A percentile compares a stretch with the other conserved stretches of the same genome.
These are phyloP conservation scores for Alternaria consortialis DNA, from an alignment of 2,329 filamentous ascomycete species.

Conservation along the genomic window DNA sequence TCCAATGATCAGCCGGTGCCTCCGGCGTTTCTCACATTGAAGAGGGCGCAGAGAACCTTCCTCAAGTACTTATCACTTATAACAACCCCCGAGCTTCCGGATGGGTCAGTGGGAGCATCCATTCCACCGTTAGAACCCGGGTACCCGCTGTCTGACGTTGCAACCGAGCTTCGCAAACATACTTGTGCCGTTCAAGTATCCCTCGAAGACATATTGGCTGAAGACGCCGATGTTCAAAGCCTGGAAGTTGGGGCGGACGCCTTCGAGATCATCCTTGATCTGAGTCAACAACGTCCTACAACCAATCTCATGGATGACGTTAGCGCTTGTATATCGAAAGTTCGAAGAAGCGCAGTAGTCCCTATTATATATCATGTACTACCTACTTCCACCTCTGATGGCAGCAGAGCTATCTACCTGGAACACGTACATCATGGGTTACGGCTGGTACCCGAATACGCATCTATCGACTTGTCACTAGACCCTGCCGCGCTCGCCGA, in stretches of 20 bases:
- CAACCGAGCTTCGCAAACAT: slow-evolving; percentile 67
- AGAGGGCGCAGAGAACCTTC: slow-evolving; percentile 74
- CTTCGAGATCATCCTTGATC: slow-evolving; percentile 68
- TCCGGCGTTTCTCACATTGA: slow-evolving; percentile 71
- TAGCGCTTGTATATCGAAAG: slow-evolving; percentile 66
- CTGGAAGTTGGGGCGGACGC: slow-evolving; percentile 73
- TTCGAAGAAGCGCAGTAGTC: slow-evolving; percentile 68
- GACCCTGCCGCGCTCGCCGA: slow-evolving; percentile 61
- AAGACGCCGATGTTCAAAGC: slow-evolving; percentile 68
- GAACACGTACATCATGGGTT: slow-evolving; percentile 68
- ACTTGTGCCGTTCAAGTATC: slow-evolving; percentile 73
- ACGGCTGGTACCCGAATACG: slow-evolving; percentile 68
- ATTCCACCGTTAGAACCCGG: slow-evolving; percentile 69
- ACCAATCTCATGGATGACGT: slow-evolving; percentile 54
- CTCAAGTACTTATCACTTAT: slow-evolving; percentile 72
- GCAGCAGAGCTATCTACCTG: slow-evolving; percentile 57
- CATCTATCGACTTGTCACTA: slow-evolving; percentile 67
- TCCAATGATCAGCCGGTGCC: slow-evolving; percentile 44
- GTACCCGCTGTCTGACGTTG: slow-evolving; percentile 70
- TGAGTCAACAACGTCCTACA: slow-evolving; percentile 22
- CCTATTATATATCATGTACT: slow-evolving; percentile 55
- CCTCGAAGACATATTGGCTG: slow-evolving; percentile 64
- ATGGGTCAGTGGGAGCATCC: slow-evolving; percentile 24
- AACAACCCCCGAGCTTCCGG: slow-evolving; percentile 59
- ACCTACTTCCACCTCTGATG: slow-evolving; percentile 34